Evolutionary conservation across 2,329 filamentous ascomycete genomes (phyloP), one percentile per base, ranked within the genome.

Genomic region (Xylaria multiplex): DNA sequence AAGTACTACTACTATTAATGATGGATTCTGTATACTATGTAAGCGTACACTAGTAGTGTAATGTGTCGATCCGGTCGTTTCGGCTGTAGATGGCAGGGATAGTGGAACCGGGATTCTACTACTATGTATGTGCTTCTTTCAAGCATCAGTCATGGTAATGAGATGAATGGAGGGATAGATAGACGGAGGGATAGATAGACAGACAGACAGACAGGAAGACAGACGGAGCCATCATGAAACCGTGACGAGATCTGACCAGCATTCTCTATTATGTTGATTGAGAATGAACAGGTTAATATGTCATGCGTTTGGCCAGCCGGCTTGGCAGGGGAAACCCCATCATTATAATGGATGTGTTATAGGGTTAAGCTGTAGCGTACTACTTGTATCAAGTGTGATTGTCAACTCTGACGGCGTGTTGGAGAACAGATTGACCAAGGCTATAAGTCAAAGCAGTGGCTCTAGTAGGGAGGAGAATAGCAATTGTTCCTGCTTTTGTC

Each of bases 31-130:
- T 19, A 19, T 19, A 19, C 19, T 19, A 19, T 19, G 19, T 19
- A 27, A 27, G 27, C 5, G 27, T 5, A 27, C 27, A 27, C 27
- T 27, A 27, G 27, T 55, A 55, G 53, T 43, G 37, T 35, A 24
- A 49, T n/a, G 4, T 60, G 62, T 49, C 62, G 66, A 68, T 68
- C 66, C 62, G 62, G 66, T 30, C 59, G 49, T 56, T 60, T 68
- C 62, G 66, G 66, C 6, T 16, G 52, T 22, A 50, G 22, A 22
- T 19, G 46, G 49, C 60, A 56, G 56, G 60, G 56, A 45, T 60
- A 35, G 35, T 45, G n/a, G 5, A 32, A 19, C 49, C 42, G 42
- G 59, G 40, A 19, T 46, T 48, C 42, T 45, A 42, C 35, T 19
- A 19, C 19, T 19, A 19, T 19, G 19, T 19, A 19, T 19, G 19